Base-by-base conservation (phyloP, 306 rosid genomes). In the Biancaea sappan region DNA sequence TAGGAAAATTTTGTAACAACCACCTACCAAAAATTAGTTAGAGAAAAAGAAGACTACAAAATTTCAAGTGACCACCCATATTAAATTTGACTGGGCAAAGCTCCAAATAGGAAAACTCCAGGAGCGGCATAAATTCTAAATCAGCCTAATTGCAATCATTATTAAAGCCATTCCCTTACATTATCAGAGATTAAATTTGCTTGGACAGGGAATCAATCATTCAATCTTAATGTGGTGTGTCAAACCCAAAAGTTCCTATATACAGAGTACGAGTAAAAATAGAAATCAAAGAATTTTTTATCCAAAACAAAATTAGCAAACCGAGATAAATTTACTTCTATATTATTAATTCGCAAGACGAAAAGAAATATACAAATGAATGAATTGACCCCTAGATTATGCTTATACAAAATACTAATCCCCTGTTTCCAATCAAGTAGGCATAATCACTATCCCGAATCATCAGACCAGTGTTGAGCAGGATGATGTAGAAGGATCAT, bases 391-490 rank as follows among this genome's bases (percentile, higher is more conserved):
- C 29, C 67, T 15, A 53, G 50, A 22, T 16, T 38, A 0, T 26
- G 47, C 29, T 60, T 62, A 4, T 6, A 69, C 22, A 6, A 11
- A 0, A 53, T 18, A 59, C 2, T 0, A 4, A 0, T 16, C 14
- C 16, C 56, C 70, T 75, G 16, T 64, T 28, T 26, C 31, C 24
- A 66, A 16, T n/a, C 37, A 24, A 50, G 47, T 25, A 31, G 4
- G 14, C 7, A n/a, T n/a, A 22, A 24, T 1, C 13, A 5, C 3
- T 2, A 4, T 19, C 46, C 4, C n/a, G 14, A 14, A 3, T 44
- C 41, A 75, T 76, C 81, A 90, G 6, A 86, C 87, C 44, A 90
- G 52, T 4, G 91, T 80, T 0, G 88, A 90, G 35, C 93, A 90
- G 26, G 86, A 48, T 1, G 86, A 78, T 1, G 91, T 88, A 6